Evolutionary conservation across 257 asterid genomes (phyloP), one percentile per base, ranked within the genome.

Genomic region (Gynochthodes officinalis): DNA sequence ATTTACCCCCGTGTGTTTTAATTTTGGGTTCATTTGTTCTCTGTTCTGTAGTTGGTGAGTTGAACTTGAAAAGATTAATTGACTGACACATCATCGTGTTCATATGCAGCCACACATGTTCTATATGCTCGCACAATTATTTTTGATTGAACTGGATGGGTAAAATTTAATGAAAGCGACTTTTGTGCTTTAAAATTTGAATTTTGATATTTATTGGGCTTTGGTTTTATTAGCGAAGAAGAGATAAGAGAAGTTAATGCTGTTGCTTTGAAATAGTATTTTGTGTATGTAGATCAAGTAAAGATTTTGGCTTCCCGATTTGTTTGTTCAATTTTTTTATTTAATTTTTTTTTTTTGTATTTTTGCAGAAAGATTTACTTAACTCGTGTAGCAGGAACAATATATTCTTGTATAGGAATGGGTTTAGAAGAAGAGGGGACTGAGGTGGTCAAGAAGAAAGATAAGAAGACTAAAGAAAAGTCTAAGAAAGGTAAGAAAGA

Each of bases 401-500:
- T 63, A 4, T 1, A 1, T 42, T 32, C 13, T 60, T 60, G 59
- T 7, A 4, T 21, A 32, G 50, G 50, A 54, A 33, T 42, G 63
- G 67, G 48, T 53, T 28, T 54, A 32, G 66, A 57, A 18, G 43
- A 53, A 28, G 60, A 28, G 48, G 53, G 37, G 21, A 5, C 19
- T 18, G 46, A 58, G 43, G 27, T 40, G 54, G 63, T 23, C 13
- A 12, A 9, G 37, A 50, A 73, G 65, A 73, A 49, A 69, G 59
- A 0, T 0, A 46, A 35, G 75, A 49, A 68, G 50, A 7, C 75
- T 12, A 50, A 54, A 16, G 35, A 43, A 39, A 40, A 70, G 71
- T 49, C 14, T 30, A 63, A 62, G 72, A 70, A 76, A 63, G 12
- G 33, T 32, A 63, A 70, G 21, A n/a, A 13, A 23, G 42, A 76